A percentile compares a stretch with the other conserved stretches of the same genome.
Conservation (phyloP, 257 asterid genomes). For the Solanum chiquidenum region DNA sequence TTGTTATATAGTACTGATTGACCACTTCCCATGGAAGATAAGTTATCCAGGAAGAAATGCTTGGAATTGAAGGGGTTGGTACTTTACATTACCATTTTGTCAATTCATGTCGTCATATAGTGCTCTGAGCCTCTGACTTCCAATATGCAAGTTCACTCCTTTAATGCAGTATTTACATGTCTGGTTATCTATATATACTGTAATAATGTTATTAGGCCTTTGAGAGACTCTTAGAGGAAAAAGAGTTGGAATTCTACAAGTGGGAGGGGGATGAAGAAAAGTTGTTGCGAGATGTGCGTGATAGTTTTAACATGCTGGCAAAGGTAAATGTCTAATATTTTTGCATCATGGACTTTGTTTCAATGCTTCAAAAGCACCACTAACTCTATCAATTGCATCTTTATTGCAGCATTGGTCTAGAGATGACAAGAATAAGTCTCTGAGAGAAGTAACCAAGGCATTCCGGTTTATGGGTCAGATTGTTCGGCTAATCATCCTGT, state of each 20-base stretch:
- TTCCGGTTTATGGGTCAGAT: constrained; percentile 83
- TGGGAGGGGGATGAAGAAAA: constrained; percentile 80
- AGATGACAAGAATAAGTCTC: constrained; percentile 67
- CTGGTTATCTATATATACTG: not conserved
- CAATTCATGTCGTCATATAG: not conserved
- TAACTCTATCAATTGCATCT: not conserved
- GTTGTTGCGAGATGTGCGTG: constrained; percentile 55
- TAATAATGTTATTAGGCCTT: constrained; percentile 41
- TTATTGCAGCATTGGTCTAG: constrained; percentile 80
- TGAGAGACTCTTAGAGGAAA: constrained; percentile 42
- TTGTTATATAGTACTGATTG: not conserved
- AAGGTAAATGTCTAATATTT: constrained; percentile 38
- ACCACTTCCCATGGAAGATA: not conserved
- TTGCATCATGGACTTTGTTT: not conserved
- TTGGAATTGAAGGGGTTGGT: not conserved
- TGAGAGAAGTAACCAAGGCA: constrained; percentile 76
- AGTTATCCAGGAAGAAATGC: not conserved
- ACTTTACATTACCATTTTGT: not conserved
- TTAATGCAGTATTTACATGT: not conserved
- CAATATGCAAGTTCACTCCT: not conserved
- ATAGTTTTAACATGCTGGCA: constrained; percentile 72
- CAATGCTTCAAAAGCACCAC: not conserved
- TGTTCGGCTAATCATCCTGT: constrained; percentile 64
- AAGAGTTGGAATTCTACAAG: constrained; percentile 50
- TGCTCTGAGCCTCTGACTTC: not conserved